Evolutionary conservation across 1,284 basidiomycete species (phyloP).

Genomic region (Ustilago crameri): DNA sequence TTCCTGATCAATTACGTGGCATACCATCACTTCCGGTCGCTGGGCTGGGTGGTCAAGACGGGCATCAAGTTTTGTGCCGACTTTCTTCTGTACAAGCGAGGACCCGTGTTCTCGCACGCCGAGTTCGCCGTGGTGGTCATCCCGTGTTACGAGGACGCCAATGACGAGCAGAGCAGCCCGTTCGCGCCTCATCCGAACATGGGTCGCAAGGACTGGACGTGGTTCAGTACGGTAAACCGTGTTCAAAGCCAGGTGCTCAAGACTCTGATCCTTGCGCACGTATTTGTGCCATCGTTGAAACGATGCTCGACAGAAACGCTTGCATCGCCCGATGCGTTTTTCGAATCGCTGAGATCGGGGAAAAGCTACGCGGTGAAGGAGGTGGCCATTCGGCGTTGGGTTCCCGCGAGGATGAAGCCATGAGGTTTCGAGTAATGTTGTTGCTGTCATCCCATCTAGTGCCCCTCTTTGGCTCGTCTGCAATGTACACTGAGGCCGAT

Average conservation of each 20-base stretch:
- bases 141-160: conserved; percentile 85
- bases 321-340: conserved; percentile 70
- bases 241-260: conserved; percentile 98
- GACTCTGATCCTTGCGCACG: conserved; percentile 63
- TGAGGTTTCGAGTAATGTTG: conserved; percentile 64
- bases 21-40: conserved; percentile 93
- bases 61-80: conserved; percentile 98
- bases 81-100: conserved; percentile 91
- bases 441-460: not conserved
- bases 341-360: conserved; percentile 73
- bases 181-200: conserved; percentile 55
- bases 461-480: not conserved
- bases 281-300: conserved; percentile 56
- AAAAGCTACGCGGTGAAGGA: conserved; percentile 78
- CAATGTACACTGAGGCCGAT: too few species aligned
- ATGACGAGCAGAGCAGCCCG: conserved; percentile 73
- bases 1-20: conserved; percentile 89
- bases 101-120: conserved; percentile 94
- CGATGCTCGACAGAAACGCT: conserved; percentile 33
- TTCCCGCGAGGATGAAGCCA: conserved; percentile 91
- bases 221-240: conserved; percentile 95
- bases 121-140: conserved; percentile 92
- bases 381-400: conserved; percentile 84
- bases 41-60: conserved; percentile 97
- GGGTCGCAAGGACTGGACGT: conserved; percentile 81